Evolutionary conservation across 2,329 filamentous ascomycete genomes (phyloP), one percentile per base, ranked within the genome.

Genomic region (Colletotrichum cereale): DNA sequence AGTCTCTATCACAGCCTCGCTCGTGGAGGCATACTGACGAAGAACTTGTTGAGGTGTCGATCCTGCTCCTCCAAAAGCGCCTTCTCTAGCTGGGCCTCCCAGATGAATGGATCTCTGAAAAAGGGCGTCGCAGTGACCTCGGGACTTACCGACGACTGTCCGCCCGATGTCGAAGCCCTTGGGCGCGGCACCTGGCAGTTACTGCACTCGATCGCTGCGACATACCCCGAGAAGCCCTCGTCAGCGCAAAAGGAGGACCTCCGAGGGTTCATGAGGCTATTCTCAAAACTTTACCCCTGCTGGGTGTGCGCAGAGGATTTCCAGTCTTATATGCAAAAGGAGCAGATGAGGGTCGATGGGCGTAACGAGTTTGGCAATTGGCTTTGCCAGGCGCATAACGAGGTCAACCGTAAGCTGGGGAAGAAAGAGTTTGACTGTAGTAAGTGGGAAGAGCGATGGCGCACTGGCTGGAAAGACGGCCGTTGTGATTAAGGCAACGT

Each of bases 251-350:
- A 98, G 79, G 84, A 84, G 38, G 92, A 98, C 76, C 92, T 97
- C 76, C 86, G 86, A 67, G 87, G 89, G 62, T 98, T 99, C 83
- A 87, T 99, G 76, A 84, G 85, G 31, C 86, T 95, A 2, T 97
- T 99, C 80, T 91, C 93, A 34, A 92, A 92, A 75, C 83, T 98
- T 26, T 99, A 99, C 79, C 96, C 96, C 5, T 99, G 96, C 85
- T 97, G 95, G 94, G 89, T 93, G 3, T 99, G 96, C 82, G 96
- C 95, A 42, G 92, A 96, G 72, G 96, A 98, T 79, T 98, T 99
- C 81, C 92, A 92, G 80, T 80, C 80, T 0, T 98, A 96, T 87
- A 91, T 98, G 85, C 86, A 85, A 73, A 87, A 88, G 73, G 92
- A 95, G 75, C 88, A 89, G 78, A 91, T 96, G 48, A 80, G 81